A percentile compares a stretch with the other conserved stretches of the same genome.
Conservation (phyloP, 352 stramenopile species). For the Phytopythium helicoides region DNA sequence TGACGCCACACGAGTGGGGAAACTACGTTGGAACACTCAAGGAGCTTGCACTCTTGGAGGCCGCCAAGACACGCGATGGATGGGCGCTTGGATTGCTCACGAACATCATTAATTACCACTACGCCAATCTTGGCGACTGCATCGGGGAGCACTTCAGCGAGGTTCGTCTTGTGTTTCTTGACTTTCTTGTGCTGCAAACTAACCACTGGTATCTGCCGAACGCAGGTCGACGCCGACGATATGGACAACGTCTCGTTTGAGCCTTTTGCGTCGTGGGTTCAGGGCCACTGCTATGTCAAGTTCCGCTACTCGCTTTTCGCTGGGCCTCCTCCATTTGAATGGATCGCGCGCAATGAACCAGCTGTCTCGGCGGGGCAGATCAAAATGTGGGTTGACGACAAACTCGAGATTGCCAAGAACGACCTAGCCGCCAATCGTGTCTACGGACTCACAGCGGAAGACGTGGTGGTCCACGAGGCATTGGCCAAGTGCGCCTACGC, state of each 20-base stretch:
- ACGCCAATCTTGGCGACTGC: constrained; percentile 26
- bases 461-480: constrained; percentile 14
- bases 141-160: constrained; percentile 14
- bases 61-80: constrained; percentile 12
- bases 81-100: constrained; percentile 13
- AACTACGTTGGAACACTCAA: constrained; percentile 23
- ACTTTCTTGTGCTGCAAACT: neutral
- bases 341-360: constrained; percentile 20
- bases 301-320: constrained; percentile 47
- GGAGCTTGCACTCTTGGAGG: constrained; percentile 10
- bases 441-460: constrained; percentile 9
- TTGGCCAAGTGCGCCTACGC: constrained; percentile 24
- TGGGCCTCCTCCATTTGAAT: constrained; percentile 36
- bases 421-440: constrained; percentile 18
- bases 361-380: constrained; percentile 14
- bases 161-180: constrained; percentile 7
- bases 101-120: constrained; percentile 31
- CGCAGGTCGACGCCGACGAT: constrained; percentile 3
- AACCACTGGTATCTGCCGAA: neutral
- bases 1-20: constrained; percentile 19
- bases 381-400: constrained; percentile 25
- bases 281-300: constrained; percentile 42
- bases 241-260: constrained; percentile 13
- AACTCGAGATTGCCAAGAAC: constrained; percentile 15
- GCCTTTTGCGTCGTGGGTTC: constrained; percentile 14